These are phyloP conservation scores for Botryotinia globosa DNA, from an alignment of 2,329 filamentous ascomycete species.

Conservation along the genomic window DNA sequence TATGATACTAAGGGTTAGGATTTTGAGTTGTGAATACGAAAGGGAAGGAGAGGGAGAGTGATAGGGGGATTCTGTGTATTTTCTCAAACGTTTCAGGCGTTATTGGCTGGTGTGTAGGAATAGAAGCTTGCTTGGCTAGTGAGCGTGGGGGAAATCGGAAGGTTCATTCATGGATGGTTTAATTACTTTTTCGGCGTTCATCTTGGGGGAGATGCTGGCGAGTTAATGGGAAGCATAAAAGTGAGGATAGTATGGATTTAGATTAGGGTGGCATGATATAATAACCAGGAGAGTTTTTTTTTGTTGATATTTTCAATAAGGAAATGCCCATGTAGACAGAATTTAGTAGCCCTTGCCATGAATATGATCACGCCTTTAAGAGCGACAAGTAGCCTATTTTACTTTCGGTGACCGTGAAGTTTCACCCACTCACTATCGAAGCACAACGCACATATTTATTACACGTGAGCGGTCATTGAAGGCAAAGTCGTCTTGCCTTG, in stretches of 20 bases:
- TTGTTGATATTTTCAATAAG: not conserved
- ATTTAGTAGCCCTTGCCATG: not conserved
- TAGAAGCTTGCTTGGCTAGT: conserved; percentile 13
- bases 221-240: not conserved
- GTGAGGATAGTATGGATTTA: not conserved
- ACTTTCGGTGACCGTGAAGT: not conserved
- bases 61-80: not conserved
- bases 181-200: not conserved
- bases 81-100: not conserved
- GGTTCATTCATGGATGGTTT: not conserved
- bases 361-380: not conserved
- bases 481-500: not conserved
- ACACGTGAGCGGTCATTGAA: not conserved
- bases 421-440: not conserved
- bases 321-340: not conserved
- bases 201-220: not conserved
- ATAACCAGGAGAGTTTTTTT: not conserved
- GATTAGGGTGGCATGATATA: conserved; percentile 4
- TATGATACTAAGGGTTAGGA: conserved; percentile 50
- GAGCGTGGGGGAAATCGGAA: not conserved
- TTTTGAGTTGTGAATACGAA: not conserved
- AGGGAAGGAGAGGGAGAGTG: not conserved
- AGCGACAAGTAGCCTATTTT: not conserved
- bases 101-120: conserved; percentile 9
- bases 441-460: not conserved